Percentiles rank a stretch among this genome's conserved stretches.
phyloP scores from a whole-genome alignment of 495 filamentous ascomycete species.

The Penicillium desertorum region DNA sequence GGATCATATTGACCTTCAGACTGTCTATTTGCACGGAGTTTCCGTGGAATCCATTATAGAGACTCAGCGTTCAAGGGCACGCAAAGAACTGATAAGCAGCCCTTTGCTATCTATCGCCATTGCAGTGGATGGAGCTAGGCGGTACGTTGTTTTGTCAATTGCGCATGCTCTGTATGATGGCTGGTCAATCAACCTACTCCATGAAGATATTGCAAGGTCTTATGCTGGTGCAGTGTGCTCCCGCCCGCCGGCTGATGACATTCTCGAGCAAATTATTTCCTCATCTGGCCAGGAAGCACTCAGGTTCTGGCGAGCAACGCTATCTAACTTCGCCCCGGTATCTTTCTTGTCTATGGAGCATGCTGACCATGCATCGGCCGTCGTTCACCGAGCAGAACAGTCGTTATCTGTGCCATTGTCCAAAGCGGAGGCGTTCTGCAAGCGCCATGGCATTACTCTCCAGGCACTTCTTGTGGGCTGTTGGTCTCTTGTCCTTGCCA shows the following conservation, averaged over 20 bases:
- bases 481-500: slow-evolving; percentile 61
- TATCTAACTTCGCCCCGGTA: slow-evolving; percentile 27
- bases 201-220: slow-evolving; percentile 53
- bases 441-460: slow-evolving; percentile 65
- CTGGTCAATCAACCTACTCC: slow-evolving; percentile 67
- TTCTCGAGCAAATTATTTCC: slow-evolving; percentile 31
- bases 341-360: slow-evolving; percentile 21
- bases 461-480: slow-evolving; percentile 73
- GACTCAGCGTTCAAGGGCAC: slow-evolving; percentile 25
- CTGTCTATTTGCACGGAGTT: slow-evolving; percentile 21
- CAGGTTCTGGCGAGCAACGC: slow-evolving; percentile 42
- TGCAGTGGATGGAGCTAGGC: slow-evolving; percentile 22
- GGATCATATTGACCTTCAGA: slow-evolving; percentile 21
- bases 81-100: slow-evolving; percentile 3
- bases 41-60: slow-evolving; percentile 26
- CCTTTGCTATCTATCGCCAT: slow-evolving; percentile 23
- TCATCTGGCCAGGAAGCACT: slow-evolving; percentile 26
- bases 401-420: slow-evolving; percentile 30
- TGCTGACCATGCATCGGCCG: slow-evolving; percentile 27
- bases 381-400: slow-evolving; percentile 32
- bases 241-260: slow-evolving; percentile 27
- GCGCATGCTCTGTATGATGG: slow-evolving; percentile 91
- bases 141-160: slow-evolving; percentile 44
- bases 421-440: slow-evolving; percentile 48
- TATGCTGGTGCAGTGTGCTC: slow-evolving; percentile 31